A percentile compares a stretch with the other conserved stretches of the same genome.
These are phyloP conservation scores for Fonsecaea pugnacius DNA, from an alignment of 2,329 filamentous ascomycete species.

Conservation along the genomic window DNA sequence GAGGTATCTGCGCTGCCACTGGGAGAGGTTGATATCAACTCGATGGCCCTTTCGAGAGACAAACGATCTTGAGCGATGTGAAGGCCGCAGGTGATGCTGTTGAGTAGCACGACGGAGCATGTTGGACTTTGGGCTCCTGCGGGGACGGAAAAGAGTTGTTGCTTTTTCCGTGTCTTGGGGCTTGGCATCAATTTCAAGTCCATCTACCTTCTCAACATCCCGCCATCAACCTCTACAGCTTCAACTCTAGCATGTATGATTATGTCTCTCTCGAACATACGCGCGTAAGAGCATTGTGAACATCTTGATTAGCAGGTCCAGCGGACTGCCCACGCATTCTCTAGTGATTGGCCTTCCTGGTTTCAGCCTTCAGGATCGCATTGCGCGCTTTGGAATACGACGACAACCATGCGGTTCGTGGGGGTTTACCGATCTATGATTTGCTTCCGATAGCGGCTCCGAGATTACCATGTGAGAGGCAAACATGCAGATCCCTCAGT, in stretches of 20 bases:
- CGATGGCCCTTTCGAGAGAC: background rate
- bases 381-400: background rate
- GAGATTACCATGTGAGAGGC: background rate
- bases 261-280: background rate
- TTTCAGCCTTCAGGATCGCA: no score
- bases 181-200: constrained; percentile 2
- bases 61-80: background rate
- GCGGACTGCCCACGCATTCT: background rate
- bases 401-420: background rate
- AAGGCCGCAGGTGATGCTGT: background rate
- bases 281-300: background rate
- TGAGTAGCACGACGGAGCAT: background rate
- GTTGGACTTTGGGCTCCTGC: background rate
- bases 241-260: background rate
- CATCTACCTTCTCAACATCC: background rate
- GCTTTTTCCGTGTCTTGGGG: background rate
- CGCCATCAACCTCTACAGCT: background rate
- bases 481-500: background rate
- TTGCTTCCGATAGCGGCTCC: constrained; percentile 1
- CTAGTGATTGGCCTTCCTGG: background rate
- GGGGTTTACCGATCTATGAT: background rate
- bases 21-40: background rate
- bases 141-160: background rate
- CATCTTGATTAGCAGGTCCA: no score
- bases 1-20: background rate